Evolutionary conservation across 1,139 yeast species (phyloP), one percentile per base, ranked within the genome.

Genomic region (Meyerozyma elateridarum): DNA sequence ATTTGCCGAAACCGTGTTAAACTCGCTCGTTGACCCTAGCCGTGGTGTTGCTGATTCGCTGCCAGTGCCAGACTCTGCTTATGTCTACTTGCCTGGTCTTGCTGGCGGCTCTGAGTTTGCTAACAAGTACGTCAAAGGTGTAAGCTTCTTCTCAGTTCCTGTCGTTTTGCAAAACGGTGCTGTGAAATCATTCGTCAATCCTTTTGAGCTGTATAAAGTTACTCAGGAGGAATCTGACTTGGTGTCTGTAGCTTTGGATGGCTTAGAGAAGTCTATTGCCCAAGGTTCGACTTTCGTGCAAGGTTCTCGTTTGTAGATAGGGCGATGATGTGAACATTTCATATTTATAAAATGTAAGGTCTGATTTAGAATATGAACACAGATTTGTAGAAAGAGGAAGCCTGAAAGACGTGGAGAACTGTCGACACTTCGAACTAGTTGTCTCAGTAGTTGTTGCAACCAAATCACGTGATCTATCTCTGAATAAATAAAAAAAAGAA

Each of bases 111-210:
- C 56, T 28, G 59, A 60, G 33, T 61, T 77, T 30, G 60, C 70
- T 21, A 42, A 63, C 4, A 49, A 30, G 33, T 46, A 56, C 39
- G 59, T 66, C 42, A 54, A 53, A 22, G 58, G 57, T 6, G 68
- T 70, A 11, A 76, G 73, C 12, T 81, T 70, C 55, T 76, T 80
- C 48, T 73, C 85, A 1, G 70, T 79, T 9, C 89, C 89, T 4
- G 73, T 80, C 15, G 52, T 56, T 20, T 60, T 81, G 38, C 55
- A 60, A 37, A 66, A 71, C 24, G 84, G 84, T 33, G 68, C 65
- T 36, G 62, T 64, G 21, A 55, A 56, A 35, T 62, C 71, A 13
- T 72, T 66, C 45, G 53, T 62, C 33, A 56, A 64, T 44, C 73
- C 76, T 36, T 67, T 68, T 39, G 64, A 56, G 31, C 40, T 47